Evolutionary conservation across 1,284 basidiomycete species (phyloP).

Genomic region (Microbotryum intermedium): DNA sequence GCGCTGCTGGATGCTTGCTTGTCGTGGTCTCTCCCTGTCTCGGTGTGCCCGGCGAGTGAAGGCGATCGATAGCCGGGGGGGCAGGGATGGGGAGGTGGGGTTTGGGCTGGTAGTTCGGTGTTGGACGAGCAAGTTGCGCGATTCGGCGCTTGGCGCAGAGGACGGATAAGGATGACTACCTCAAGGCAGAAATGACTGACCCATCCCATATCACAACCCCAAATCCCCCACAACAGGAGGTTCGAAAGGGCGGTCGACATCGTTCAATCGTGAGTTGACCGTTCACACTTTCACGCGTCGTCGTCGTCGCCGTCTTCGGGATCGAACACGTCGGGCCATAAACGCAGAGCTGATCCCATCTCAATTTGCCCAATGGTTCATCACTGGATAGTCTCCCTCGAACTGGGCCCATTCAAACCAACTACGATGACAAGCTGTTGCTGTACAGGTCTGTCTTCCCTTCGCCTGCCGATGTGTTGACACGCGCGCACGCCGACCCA

Average conservation of each 20-base stretch:
- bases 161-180: too few species aligned
- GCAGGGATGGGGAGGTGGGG: too few species aligned
- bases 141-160: too few species aligned
- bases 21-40: too few species aligned
- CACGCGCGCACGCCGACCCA: not conserved
- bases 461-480: not conserved
- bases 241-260: constrained; percentile 93
- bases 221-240: constrained; percentile 49
- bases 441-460: constrained; percentile 68
- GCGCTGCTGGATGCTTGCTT: too few species aligned
- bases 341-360: not conserved
- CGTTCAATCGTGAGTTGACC: constrained; percentile 53
- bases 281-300: not conserved
- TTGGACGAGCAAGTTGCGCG: too few species aligned
- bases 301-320: too few species aligned
- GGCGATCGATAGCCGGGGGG: not conserved
- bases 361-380: not conserved
- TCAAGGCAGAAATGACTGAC: not conserved
- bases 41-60: not conserved
- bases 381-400: constrained; percentile 57
- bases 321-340: too few species aligned
- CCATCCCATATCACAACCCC: too few species aligned
- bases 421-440: constrained; percentile 88
- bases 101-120: too few species aligned
- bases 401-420: constrained; percentile 90